Conservation (phyloP, 169 alveolate genomes). For the Babesia sp. region DNA sequence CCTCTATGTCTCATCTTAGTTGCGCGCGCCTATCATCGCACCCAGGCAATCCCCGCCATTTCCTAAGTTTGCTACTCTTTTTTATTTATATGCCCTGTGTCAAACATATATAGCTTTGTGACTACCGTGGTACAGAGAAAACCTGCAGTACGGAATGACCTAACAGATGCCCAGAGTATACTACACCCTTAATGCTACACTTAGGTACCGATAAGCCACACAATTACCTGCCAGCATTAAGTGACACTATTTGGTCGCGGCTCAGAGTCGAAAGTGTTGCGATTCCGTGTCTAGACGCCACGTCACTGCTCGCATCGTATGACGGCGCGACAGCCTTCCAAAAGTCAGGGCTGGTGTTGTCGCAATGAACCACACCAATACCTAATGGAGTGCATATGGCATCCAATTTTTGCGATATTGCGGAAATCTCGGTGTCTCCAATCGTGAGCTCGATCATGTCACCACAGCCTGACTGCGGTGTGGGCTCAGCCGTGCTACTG, state of each 20-base stretch:
- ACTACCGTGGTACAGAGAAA: not conserved
- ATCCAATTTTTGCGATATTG: constrained; percentile 22
- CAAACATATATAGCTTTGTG: not conserved
- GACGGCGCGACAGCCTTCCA: constrained; percentile 55
- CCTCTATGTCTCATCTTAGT: not conserved
- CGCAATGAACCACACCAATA: constrained; percentile 55
- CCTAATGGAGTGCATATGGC: not conserved
- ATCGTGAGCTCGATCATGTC: constrained; percentile 34
- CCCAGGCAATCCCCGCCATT: not conserved
- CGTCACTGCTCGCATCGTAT: not conserved
- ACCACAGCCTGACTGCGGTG: not conserved
- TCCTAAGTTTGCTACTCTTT: not conserved
- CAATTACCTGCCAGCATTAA: not conserved
- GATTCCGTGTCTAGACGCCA: not conserved
- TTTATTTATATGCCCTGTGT: not conserved
- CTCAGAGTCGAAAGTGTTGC: constrained; percentile 10
- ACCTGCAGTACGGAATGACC: not conserved
- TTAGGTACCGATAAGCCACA: not conserved
- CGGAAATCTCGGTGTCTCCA: constrained; percentile 13
- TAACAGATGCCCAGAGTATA: not conserved
- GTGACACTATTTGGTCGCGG: not conserved
- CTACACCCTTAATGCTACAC: not conserved
- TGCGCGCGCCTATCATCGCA: not conserved
- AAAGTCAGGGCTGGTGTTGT: constrained; percentile 44
- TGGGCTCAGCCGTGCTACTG: not conserved